phyloP scores from a whole-genome alignment of 805 yeast genomes.

The Yarrowia sp. region DNA sequence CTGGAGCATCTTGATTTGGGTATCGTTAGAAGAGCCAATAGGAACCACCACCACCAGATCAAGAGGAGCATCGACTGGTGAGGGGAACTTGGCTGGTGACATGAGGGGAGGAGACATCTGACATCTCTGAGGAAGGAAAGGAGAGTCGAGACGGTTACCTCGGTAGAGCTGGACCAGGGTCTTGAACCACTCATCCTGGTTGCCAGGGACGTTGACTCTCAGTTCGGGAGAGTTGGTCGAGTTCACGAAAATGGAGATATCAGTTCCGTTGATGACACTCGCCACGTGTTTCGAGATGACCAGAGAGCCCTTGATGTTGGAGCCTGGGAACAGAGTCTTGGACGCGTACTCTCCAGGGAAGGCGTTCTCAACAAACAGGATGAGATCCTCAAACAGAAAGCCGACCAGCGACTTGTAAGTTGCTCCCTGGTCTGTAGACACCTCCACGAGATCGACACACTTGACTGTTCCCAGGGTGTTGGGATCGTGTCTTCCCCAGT shows the following conservation, averaged over 20 bases:
- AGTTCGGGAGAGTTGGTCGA: slow-evolving; percentile 1
- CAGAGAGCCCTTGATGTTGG: slow-evolving; percentile 14
- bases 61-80: neutral
- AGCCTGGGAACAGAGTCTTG: slow-evolving; percentile 3
- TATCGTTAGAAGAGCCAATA: neutral
- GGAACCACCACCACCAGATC: slow-evolving; percentile 3
- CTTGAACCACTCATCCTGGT: slow-evolving; percentile 1
- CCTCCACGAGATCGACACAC: slow-evolving; percentile 1
- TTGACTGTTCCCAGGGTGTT: neutral
- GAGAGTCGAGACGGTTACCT: neutral
- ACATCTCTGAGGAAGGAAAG: neutral
- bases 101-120: neutral
- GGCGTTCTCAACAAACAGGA: slow-evolving; percentile 12
- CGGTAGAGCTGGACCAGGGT: neutral
- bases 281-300: neutral
- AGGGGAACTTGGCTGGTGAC: neutral
- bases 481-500: slow-evolving; percentile 9
- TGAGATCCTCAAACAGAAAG: neutral
- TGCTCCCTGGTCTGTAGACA: slow-evolving; percentile 1
- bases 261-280: neutral
- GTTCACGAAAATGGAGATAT: neutral
- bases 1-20: neutral
- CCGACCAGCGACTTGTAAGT: slow-evolving; percentile 4
- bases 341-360: neutral
- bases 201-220: neutral